Base-by-base conservation (phyloP, 1,284 basidiomycete species). In the Tilletia walkeri region DNA sequence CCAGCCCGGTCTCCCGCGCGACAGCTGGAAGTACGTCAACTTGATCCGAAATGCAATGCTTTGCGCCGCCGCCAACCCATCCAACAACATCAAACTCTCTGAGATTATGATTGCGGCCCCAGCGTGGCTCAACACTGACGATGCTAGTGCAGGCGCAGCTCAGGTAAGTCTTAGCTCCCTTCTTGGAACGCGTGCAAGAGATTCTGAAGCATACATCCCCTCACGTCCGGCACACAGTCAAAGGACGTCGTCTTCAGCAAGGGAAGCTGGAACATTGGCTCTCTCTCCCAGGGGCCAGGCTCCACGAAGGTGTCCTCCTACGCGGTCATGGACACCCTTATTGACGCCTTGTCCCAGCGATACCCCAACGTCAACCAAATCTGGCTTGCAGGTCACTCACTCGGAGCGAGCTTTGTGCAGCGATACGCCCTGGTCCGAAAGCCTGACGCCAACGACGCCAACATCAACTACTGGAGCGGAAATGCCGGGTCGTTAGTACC, bases 21-120 rank as follows among this genome's bases (percentile, higher is more conserved):
- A 81, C 54, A 74, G 72, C 48, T 81, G 79, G 79, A 78, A 79
- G 72, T 79, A 78, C 61, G 73, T 77, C 61, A 80, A 77, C 67
- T 36, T 81, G 65, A 71, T 79, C 16, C 71, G 76, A 45, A 80
- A 80, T 66, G 73, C 75, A 16, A 70, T 78, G 24, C 73, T 77
- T 7, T 78, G 75, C 39, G 75, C 77, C 7, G 73, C 74, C 0
- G 70, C 67, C 66, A 78, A 79, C 54, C 66, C 71, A 36, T 68
- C 71, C 20, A 69, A 74, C 56, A 72, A 71, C 48, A 72, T 78
- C 72, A 72, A 77, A 54, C 67, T 67, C 39, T 73, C 75, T 16
- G 77, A 78, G 20, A 73, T 79, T 65, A 68, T 80, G n/a, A 79
- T 81, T 59, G 70, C 74, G 5, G 79, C 80, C 4, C 80, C 78